phyloP scores from a whole-genome alignment of 106 monocot species.

The Dendrobium catenatum region DNA sequence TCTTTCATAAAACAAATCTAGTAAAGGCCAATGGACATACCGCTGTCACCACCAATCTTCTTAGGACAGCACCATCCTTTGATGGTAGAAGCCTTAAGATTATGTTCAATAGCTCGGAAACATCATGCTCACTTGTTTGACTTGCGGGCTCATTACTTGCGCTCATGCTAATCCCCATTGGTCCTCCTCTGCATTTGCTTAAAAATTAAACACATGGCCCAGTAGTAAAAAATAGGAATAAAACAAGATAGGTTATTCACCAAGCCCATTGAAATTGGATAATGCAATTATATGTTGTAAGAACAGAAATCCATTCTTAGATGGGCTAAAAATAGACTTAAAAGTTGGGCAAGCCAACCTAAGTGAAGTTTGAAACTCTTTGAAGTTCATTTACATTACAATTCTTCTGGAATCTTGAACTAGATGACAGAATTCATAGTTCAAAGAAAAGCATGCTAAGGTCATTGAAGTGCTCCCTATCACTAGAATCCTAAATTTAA shows the following conservation, averaged over 20 bases:
- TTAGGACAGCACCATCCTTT: slow-evolving; percentile 65
- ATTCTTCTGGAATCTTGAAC: neutral
- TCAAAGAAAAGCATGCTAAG: neutral
- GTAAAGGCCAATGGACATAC: slow-evolving; percentile 26
- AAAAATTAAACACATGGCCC: neutral
- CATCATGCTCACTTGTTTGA: slow-evolving; percentile 6
- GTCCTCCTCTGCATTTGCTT: slow-evolving; percentile 17
- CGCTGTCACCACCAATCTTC: slow-evolving; percentile 69
- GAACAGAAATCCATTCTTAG: neutral
- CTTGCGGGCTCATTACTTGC: neutral
- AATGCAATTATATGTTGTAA: neutral
- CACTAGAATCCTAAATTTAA: too few relatives aligned
- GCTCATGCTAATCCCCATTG: slow-evolving; percentile 2
- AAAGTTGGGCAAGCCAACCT: neutral
- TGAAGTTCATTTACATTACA: neutral
- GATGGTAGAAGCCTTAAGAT: slow-evolving; percentile 59
- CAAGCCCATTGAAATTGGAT: neutral
- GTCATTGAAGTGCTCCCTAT: neutral
- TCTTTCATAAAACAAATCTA: neutral
- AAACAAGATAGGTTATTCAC: too few relatives aligned
- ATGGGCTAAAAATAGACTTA: neutral
- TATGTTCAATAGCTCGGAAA: slow-evolving; percentile 26
- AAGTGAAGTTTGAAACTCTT: neutral
- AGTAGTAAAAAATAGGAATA: too few relatives aligned
- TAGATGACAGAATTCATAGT: neutral